Evolutionary conservation across 495 filamentous ascomycete genomes (phyloP).

Genomic region (Podospora comata): DNA sequence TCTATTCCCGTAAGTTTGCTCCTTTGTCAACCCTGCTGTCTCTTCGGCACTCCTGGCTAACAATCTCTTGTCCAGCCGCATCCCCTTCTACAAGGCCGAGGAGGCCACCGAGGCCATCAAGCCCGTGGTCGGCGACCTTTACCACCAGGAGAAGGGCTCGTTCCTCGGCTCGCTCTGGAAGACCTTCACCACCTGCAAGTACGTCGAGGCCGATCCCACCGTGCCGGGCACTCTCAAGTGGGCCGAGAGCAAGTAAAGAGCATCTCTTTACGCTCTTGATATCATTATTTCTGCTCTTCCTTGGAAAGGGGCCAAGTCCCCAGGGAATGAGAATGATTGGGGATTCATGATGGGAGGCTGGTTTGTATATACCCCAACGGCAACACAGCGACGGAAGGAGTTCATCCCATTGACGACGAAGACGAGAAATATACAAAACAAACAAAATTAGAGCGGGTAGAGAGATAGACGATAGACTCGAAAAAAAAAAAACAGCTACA

Average conservation of each 20-base stretch:
- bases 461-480: not conserved
- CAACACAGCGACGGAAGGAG: not conserved
- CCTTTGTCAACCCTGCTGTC: not conserved
- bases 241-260: constrained; percentile 16
- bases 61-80: constrained; percentile 46
- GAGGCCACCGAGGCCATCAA: constrained; percentile 81
- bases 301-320: not conserved
- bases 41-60: not conserved
- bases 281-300: not conserved
- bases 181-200: constrained; percentile 35
- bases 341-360: not conserved
- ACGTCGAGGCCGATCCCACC: constrained; percentile 34
- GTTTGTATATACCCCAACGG: not conserved
- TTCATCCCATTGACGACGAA: not conserved
- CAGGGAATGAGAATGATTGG: not conserved
- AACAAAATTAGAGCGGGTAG: not conserved
- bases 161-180: constrained; percentile 39
- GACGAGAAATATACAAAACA: not conserved
- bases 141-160: constrained; percentile 55
- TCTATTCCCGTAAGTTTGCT: constrained; percentile 54
- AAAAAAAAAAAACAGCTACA: not conserved
- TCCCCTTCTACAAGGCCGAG: constrained; percentile 87
- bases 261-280: not conserved
- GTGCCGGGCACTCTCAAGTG: constrained; percentile 35
- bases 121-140: constrained; percentile 74